Base-by-base conservation (phyloP, 1,284 basidiomycete genomes). In the Naganishia sp. region DNA sequence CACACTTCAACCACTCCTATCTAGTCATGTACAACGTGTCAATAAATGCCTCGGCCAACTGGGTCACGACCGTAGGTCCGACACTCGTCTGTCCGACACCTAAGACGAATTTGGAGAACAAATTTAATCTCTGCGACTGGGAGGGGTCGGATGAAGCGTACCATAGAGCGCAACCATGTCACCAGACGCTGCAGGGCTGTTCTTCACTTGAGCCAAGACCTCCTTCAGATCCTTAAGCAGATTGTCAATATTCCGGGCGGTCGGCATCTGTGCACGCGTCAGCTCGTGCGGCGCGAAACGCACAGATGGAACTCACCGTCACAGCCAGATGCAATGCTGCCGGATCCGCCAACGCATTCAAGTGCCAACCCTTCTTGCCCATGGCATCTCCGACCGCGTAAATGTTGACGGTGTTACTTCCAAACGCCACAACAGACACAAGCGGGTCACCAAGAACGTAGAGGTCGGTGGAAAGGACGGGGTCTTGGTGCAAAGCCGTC, bases 291-390 rank as follows among this genome's bases (percentile, higher is more conserved):
- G 18, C 13, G 45, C 4, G 23, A 18, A 25, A 23, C 23, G 36
- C 28, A 39, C n/a, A 21, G 44, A 66, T 48, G 23, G 31, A 16
- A 81, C 89, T 74, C 73, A 94, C 90, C 69, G 95, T 99, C 77
- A 90, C 90, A 33, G 94, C 94, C 72, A 99, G 92, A 79, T 99
- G 96, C 53, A 98, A 83, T 13, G 88, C 94, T 6, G 90, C 83
- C 1, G 92, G 91, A 36, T 86, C 84, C 54, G 82, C 84, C 63
- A 99, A 78, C 11, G 88, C 93, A 75, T 94, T 98, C 69, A 99
- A 77, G 80, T 95, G 92, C 93, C 93, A 94, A 11, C 92, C 92
- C 54, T 83, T 83, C 76, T 87, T 86, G 63, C 85, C 82, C 92
- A 98, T 94, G 68, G 81, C 81, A 80, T 98, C 95, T 0, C 95